Percentiles rank a stretch among this genome's conserved stretches.
Conservation (phyloP, 2,329 filamentous ascomycete genomes). For the Neonectria ditissima region DNA sequence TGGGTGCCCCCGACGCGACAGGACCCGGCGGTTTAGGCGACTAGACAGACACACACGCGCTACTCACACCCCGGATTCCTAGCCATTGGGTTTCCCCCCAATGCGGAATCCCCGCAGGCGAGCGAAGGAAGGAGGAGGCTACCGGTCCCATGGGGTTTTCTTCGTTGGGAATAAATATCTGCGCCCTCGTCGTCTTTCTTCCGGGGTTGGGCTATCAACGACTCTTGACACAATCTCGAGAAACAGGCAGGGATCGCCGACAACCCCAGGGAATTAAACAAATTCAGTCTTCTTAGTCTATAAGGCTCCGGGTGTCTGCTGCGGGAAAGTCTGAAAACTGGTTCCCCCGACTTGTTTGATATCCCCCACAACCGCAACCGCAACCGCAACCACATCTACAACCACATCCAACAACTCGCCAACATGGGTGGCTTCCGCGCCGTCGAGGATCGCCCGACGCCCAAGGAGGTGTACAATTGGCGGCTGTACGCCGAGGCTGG, state of each 20-base stretch:
- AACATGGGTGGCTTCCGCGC: constrained; percentile 57
- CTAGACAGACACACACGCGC: constrained; percentile 2
- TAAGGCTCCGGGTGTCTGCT: not conserved
- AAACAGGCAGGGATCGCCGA: constrained; percentile 25
- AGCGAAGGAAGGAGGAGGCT: not conserved
- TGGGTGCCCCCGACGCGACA: constrained; percentile 12
- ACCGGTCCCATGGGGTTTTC: constrained; percentile 20
- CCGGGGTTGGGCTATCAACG: constrained; percentile 19
- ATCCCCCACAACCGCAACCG: not conserved
- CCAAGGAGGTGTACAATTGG: constrained; percentile 67
- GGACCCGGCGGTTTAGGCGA: constrained; percentile 10
- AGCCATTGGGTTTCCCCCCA: constrained; percentile 17
- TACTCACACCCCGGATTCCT: constrained; percentile 37
- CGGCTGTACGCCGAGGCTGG: constrained; percentile 60
- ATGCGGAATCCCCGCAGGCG: constrained; percentile 20
- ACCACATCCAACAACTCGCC: not conserved
- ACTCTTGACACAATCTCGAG: constrained; percentile 1
- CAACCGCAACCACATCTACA: not conserved
- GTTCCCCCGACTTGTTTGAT: not conserved
- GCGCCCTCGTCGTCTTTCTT: constrained; percentile 19
- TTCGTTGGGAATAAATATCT: constrained; percentile 39
- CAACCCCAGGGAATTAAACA: not conserved
- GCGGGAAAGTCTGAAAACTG: not conserved
- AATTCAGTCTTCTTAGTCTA: constrained; percentile 2
- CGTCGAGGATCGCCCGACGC: constrained; percentile 67